Conservation (phyloP, 2,329 filamentous ascomycete species). For the Penicillium vulpinum region DNA sequence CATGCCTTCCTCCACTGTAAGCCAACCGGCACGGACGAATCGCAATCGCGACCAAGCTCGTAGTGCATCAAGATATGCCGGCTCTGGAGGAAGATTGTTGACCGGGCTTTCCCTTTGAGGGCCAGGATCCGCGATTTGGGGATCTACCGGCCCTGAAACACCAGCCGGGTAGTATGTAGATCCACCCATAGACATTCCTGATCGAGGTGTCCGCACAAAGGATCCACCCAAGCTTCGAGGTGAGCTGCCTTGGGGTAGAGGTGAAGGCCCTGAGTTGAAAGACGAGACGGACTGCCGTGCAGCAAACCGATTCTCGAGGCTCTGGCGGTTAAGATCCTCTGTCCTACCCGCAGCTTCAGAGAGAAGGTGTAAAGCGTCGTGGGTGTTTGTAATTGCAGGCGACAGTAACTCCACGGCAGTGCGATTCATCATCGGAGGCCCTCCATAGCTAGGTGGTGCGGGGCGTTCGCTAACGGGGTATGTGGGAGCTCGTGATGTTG, state of each 20-base stretch:
- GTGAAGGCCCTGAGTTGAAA: conserved; percentile 41
- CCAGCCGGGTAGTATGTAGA: conserved; percentile 51
- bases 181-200: conserved; percentile 46
- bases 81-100: conserved; percentile 32
- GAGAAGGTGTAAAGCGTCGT: conserved; percentile 87
- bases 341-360: conserved; percentile 73
- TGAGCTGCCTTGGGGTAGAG: conserved; percentile 36
- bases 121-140: conserved; percentile 29
- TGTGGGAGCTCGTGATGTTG: conserved; percentile 24
- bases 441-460: conserved; percentile 39
- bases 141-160: conserved; percentile 27
- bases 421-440: conserved; percentile 60
- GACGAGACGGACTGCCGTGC: conserved; percentile 42
- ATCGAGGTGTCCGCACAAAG: conserved; percentile 40
- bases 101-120: conserved; percentile 29
- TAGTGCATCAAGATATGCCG: conserved; percentile 62
- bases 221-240: conserved; percentile 38
- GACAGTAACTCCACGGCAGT: conserved; percentile 61
- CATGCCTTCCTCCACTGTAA: conserved; percentile 89
- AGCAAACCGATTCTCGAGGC: conserved; percentile 48
- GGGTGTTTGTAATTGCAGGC: conserved; percentile 79
- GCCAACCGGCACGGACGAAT: conserved; percentile 96
- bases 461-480: conserved; percentile 28
- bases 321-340: conserved; percentile 51
- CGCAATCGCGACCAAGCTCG: conserved; percentile 88